Base-by-base conservation (phyloP, 2,329 filamentous ascomycete species). In the Fonsecaea multimorphosa region DNA sequence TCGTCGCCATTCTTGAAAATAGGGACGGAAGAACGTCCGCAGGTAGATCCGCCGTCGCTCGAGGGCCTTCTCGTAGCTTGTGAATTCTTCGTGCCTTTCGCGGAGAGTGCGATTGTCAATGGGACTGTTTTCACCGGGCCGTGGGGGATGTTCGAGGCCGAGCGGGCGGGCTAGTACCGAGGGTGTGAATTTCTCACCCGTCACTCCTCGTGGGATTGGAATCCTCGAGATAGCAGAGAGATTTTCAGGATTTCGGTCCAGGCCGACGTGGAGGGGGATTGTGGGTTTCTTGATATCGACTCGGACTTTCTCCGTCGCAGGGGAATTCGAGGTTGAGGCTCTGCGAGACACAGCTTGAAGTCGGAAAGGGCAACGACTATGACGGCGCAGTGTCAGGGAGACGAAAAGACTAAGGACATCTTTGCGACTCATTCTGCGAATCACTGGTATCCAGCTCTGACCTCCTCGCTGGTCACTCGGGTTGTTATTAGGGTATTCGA, bases 1-100 rank as follows among this genome's bases (percentile, higher is more conserved):
- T 79, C 96, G 95, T 66, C 87, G 87, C 91, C 93, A 97, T 83
- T 99, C 94, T 77, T 93, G 91, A 81, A 97, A 99, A 79, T 99
- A 99, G 1, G 94, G 93, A 65, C 91, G 91, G 22, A 89, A 83
- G 74, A 96, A 89, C 76, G 92, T 88, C 71, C 86, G 85, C 52
- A 91, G 91, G 90, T 98, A 82, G 75, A 92, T 84, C 72, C 91
- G 85, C 70, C 94, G 87, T 71, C 89, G 86, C 70, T 86, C 83
- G 7, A 97, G 79, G 76, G 98, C 93, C 77, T 92, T 93, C 65
- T 95, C 89, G 74, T 91, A 93, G 78, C 95, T 84, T 69, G 91
- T 87, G 75, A 96, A 92, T 75, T 97, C 93, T 69, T 91, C 87
- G 46, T 89, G 85, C 57, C 87, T 86, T 78, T 97, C 84, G 67